A percentile compares a stretch with the other conserved stretches of the same genome.
Conservation (phyloP, 805 yeast species). For the Cyberlindnera saturnus region DNA sequence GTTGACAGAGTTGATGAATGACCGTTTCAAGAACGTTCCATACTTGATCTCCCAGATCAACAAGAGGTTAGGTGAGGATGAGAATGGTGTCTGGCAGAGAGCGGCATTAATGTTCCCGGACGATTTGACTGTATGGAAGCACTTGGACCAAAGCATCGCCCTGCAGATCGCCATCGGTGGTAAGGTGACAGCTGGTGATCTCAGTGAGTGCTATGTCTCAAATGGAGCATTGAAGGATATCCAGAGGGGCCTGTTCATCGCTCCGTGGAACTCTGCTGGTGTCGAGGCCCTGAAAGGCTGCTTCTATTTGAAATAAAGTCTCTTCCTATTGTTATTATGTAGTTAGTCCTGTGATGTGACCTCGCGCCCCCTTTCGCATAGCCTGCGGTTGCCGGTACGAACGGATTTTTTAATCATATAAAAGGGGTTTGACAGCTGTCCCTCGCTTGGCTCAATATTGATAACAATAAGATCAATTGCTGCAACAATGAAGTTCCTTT, state of each 20-base stretch:
- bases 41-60: conserved; percentile 48
- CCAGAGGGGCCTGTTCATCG: conserved; percentile 63
- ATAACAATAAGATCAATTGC: too few species aligned
- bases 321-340: too few species aligned
- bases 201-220: conserved; percentile 46
- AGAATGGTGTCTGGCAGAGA: conserved; percentile 49
- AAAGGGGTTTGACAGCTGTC: too few species aligned
- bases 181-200: conserved; percentile 41
- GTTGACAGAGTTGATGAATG: conserved; percentile 41
- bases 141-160: conserved; percentile 51
- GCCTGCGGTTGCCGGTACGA: too few species aligned
- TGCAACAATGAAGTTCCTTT: neutral
- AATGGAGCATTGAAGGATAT: conserved; percentile 45
- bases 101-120: conserved; percentile 72
- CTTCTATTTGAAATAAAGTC: conserved; percentile 7
- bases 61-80: conserved; percentile 28
- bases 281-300: conserved; percentile 24
- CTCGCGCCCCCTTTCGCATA: too few species aligned
- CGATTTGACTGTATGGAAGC: conserved; percentile 62
- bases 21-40: conserved; percentile 51
- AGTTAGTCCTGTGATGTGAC: too few species aligned
- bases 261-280: conserved; percentile 44
- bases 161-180: conserved; percentile 51
- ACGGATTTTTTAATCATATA: too few species aligned
- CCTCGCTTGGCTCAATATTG: too few species aligned